Evolutionary conservation across 352 stramenopile genomes (phyloP).

Genomic region (Plasmopara halstedii): DNA sequence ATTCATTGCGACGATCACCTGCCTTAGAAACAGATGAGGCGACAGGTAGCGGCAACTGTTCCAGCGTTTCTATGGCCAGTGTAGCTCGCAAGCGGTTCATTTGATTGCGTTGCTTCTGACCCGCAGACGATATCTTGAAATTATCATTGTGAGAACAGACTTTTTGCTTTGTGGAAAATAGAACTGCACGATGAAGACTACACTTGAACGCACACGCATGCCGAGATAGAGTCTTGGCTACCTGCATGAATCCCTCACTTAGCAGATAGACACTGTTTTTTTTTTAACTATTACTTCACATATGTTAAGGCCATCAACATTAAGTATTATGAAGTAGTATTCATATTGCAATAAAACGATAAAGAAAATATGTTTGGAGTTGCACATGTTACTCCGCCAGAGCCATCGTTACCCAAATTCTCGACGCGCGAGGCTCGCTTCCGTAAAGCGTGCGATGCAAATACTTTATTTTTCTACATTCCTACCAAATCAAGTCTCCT

Average conservation of each 20-base stretch:
- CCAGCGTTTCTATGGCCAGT: constrained; percentile 22
- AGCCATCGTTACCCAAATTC: constrained; percentile 38
- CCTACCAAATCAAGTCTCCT: constrained; percentile 46
- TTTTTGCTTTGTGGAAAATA: constrained; percentile 35
- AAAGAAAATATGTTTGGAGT: constrained; percentile 11
- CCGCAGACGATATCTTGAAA: constrained; percentile 13
- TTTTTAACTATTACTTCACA: neutral
- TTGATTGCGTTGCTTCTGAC: constrained; percentile 39
- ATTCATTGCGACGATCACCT: neutral
- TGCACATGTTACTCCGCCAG: constrained; percentile 2
- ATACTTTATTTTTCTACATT: constrained; percentile 45
- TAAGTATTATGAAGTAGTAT: too few relatives aligned
- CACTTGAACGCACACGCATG: neutral
- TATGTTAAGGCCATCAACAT: too few relatives aligned
- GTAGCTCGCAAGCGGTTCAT: constrained; percentile 29
- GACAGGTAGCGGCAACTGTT: constrained; percentile 1
- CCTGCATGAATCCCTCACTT: constrained; percentile 19
- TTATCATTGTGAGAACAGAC: constrained; percentile 8
- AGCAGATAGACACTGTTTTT: neutral
- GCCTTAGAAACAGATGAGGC: neutral
- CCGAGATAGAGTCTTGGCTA: constrained; percentile 1
- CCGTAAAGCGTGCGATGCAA: constrained; percentile 47
- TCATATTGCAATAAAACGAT: too few relatives aligned
- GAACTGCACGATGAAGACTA: constrained; percentile 2
- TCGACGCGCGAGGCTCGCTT: constrained; percentile 39